Base-by-base conservation (phyloP, 352 stramenopile genomes). In the Globisporangium perplexum region DNA sequence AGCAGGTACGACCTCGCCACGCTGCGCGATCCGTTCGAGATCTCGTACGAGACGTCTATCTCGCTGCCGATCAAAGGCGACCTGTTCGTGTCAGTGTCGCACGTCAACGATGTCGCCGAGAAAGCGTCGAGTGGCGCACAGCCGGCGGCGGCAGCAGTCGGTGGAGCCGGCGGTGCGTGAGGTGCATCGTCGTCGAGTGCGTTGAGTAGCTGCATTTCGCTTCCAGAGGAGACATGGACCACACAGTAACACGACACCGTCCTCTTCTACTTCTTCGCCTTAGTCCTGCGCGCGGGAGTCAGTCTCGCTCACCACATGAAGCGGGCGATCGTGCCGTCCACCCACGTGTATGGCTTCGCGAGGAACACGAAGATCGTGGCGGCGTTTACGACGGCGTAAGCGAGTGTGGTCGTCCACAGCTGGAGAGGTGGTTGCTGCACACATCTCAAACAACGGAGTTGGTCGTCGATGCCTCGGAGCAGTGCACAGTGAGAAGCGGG, bases 281-380 rank as follows among this genome's bases (percentile, higher is more conserved):
- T n/a, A n/a, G n/a, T n/a, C n/a, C n/a, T n/a, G n/a, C n/a, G n/a
- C n/a, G n/a, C n/a, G n/a, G n/a, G n/a, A 20, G 4, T 42, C 36
- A 20, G 7, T n/a, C 12, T 42, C 36, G 12, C 11, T 80, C 65
- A 96, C 86, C 86, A 96, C 83, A 96, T 94, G 63, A 96, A 96
- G 24, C 84, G 75, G 17, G 77, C 86, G 33, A 65, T 82, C 1
- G 77, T 77, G 39, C 83, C 86, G 55, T 96, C 84, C 10, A 79
- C 77, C 86, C 86, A 96, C 23, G 28, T 50, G 54, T 89, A 96
- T 1, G 86, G 77, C 12, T 62, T 67, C 49, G 74, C 74, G 12
- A 93, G 38, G 55, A 89, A 96, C 6, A 90, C 56, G 65, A 86
- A 89, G 53, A 92, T 35, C 38, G 83, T 93, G 28, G 65, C 45